phyloP scores from a whole-genome alignment of 768 basidiomycete genomes.

The Amanita jacksonii region DNA sequence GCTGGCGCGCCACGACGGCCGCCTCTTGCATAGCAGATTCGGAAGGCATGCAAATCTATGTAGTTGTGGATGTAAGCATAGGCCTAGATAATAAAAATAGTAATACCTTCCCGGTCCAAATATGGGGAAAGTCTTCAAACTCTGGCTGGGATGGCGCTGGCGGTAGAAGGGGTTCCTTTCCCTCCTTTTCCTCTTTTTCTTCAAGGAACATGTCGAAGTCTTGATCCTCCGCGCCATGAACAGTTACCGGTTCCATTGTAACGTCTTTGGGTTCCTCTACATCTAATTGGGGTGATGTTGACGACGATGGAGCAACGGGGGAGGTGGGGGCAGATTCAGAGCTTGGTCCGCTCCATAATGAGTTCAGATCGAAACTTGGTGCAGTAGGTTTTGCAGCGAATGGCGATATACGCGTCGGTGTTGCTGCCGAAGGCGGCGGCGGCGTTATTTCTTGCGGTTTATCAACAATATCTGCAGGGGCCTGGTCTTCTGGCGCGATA shows the following conservation, averaged over 20 bases:
- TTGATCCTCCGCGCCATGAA: slow-evolving; percentile 51
- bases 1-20: slow-evolving; percentile 60
- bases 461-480: slow-evolving; percentile 6
- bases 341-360: slow-evolving; percentile 60
- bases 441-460: slow-evolving; percentile 11
- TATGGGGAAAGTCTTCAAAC: slow-evolving; percentile 47
- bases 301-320: slow-evolving; percentile 10
- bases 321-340: slow-evolving; percentile 14
- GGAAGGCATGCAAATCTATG: slow-evolving; percentile 70
- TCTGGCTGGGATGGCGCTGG: slow-evolving; percentile 35
- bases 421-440: slow-evolving; percentile 16
- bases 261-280: slow-evolving; percentile 30
- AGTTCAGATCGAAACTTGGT: slow-evolving; percentile 50
- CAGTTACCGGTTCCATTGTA: slow-evolving; percentile 32
- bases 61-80: background rate
- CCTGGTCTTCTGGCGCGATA: slow-evolving; percentile 5
- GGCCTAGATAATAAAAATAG: slow-evolving; percentile 2
- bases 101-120: slow-evolving; percentile 72
- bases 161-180: slow-evolving; percentile 17
- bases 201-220: slow-evolving; percentile 85
- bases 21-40: slow-evolving; percentile 63
- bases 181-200: slow-evolving; percentile 35
- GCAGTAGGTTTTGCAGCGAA: slow-evolving; percentile 26
- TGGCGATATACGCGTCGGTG: slow-evolving; percentile 37
- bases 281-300: slow-evolving; percentile 17